Evolutionary conservation across 2,329 filamentous ascomycete genomes (phyloP).

Genomic region (Clonostachys solani): DNA sequence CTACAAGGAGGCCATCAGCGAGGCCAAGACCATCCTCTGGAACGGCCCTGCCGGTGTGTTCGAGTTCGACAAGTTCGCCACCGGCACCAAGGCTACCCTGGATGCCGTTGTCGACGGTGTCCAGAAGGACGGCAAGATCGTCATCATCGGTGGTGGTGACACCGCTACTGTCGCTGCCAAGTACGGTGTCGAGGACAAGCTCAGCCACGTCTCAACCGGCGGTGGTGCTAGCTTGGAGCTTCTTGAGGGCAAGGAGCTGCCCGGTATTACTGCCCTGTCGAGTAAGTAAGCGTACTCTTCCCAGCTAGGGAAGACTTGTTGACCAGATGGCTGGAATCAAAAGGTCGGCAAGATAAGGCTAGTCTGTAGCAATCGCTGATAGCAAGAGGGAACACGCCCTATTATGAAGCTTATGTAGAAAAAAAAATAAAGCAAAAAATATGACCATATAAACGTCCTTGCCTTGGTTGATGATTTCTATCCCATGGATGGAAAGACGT

Average conservation of each 20-base stretch:
- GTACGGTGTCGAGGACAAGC: conserved; percentile 92
- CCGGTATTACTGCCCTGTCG: conserved; percentile 89
- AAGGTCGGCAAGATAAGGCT: no score
- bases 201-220: conserved; percentile 96
- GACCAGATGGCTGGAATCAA: no score
- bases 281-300: conserved; percentile 47
- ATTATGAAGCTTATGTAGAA: no score
- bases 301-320: no score
- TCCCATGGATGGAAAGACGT: no score
- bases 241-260: conserved; percentile 95
- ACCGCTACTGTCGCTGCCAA: conserved; percentile 97
- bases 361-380: no score
- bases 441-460: no score
- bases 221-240: conserved; percentile 94
- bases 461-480: no score
- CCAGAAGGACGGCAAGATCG: conserved; percentile 76
- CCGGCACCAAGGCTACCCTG: conserved; percentile 86
- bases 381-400: no score
- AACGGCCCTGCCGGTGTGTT: conserved; percentile 98
- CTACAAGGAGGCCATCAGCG: conserved; percentile 81
- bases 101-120: conserved; percentile 82
- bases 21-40: conserved; percentile 96
- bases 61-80: conserved; percentile 92
- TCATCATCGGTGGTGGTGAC: conserved; percentile 98
- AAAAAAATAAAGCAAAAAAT: no score